Evolutionary conservation across 805 yeast genomes (phyloP).

Genomic region (Cyberlindnera subsufficiens): DNA sequence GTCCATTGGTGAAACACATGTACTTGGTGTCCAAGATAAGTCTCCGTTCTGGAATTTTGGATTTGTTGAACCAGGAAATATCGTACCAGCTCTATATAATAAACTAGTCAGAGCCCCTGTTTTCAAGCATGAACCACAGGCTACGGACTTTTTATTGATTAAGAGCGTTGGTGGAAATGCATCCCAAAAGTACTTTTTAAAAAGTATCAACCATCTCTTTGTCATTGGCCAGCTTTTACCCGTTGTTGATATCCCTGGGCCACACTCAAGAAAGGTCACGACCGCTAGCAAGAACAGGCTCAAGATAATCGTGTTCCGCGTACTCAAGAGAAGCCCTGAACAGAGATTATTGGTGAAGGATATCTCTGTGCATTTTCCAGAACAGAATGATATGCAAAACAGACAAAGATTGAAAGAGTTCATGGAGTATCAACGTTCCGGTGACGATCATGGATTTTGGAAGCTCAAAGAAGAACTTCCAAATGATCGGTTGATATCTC

Average conservation of each 20-base stretch:
- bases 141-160: slow-evolving; percentile 77
- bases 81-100: slow-evolving; percentile 90
- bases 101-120: slow-evolving; percentile 90
- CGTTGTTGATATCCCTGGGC: slow-evolving; percentile 93
- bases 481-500: slow-evolving; percentile 72
- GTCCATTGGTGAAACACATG: slow-evolving; percentile 90
- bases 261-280: slow-evolving; percentile 93
- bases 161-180: slow-evolving; percentile 78
- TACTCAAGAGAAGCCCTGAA: slow-evolving; percentile 67
- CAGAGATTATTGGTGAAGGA: slow-evolving; percentile 80
- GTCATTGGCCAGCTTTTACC: slow-evolving; percentile 92
- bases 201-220: slow-evolving; percentile 66
- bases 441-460: slow-evolving; percentile 95
- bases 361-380: slow-evolving; percentile 89
- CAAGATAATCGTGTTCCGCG: slow-evolving; percentile 89
- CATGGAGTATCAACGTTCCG: slow-evolving; percentile 94
- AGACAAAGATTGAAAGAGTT: slow-evolving; percentile 93
- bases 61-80: slow-evolving; percentile 87
- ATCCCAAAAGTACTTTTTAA: slow-evolving; percentile 57
- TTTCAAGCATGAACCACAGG: slow-evolving; percentile 72
- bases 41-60: slow-evolving; percentile 99
- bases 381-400: slow-evolving; percentile 95
- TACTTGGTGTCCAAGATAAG: slow-evolving; percentile 91
- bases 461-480: slow-evolving; percentile 76
- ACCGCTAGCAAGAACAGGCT: slow-evolving; percentile 86